phyloP scores from a whole-genome alignment of 306 rosid genomes.

The Pueraria montana region DNA sequence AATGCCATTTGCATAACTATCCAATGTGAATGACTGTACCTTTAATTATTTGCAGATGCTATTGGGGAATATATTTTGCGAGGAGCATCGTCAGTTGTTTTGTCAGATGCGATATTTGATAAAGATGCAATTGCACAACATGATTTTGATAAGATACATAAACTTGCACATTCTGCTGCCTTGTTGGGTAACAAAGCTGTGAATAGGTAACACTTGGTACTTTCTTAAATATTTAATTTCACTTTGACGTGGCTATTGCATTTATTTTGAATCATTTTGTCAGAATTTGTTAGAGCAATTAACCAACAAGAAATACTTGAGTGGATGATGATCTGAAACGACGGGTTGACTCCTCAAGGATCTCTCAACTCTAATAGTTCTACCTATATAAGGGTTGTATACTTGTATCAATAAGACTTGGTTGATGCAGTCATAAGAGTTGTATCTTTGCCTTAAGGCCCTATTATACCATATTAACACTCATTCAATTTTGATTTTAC shows the following conservation, averaged over 20 bases:
- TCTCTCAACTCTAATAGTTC: neutral
- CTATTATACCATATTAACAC: neutral
- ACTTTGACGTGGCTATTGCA: neutral
- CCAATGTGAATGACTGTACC: conserved; percentile 19
- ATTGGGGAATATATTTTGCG: conserved; percentile 68
- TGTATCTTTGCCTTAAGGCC: neutral
- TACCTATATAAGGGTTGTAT: neutral
- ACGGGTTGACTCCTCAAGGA: neutral
- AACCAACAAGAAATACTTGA: neutral
- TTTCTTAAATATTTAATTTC: neutral
- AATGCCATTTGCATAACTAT: neutral
- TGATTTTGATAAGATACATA: conserved; percentile 64
- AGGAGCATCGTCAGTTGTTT: conserved; percentile 86
- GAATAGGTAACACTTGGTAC: conserved; percentile 52
- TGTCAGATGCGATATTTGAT: conserved; percentile 91
- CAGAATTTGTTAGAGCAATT: neutral
- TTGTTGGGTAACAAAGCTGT: conserved; percentile 68
- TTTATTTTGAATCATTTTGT: neutral
- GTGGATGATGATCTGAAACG: neutral
- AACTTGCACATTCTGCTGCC: conserved; percentile 76
- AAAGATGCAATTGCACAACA: conserved; percentile 64
- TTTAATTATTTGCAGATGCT: conserved; percentile 60
- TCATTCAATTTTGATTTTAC: neutral
- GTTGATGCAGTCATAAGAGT: neutral
- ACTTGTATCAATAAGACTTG: neutral